Evolutionary conservation across 805 yeast genomes (phyloP).

Genomic region (Cyberlindnera sargentensis): DNA sequence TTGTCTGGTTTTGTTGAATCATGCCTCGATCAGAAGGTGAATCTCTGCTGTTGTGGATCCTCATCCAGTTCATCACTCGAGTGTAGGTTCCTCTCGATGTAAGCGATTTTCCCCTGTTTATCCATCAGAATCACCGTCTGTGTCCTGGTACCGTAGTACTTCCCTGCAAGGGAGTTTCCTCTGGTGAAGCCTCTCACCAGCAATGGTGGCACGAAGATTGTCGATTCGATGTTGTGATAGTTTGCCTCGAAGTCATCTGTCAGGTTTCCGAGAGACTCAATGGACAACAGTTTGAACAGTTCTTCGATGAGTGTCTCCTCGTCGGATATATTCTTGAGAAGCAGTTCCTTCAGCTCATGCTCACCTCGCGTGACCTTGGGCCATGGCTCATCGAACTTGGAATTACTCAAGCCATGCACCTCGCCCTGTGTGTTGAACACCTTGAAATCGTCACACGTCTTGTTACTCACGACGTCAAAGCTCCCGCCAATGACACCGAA

Average conservation of each 20-base stretch:
- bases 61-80: constrained; percentile 32
- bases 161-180: constrained; percentile 35
- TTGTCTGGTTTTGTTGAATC: neutral
- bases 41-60: constrained; percentile 18
- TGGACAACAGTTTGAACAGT: constrained; percentile 50
- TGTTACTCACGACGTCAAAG: constrained; percentile 24
- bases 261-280: constrained; percentile 28
- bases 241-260: constrained; percentile 26
- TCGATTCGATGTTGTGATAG: constrained; percentile 40
- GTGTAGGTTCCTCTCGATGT: constrained; percentile 57
- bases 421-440: constrained; percentile 18
- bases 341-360: constrained; percentile 31
- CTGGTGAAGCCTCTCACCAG: constrained; percentile 27
- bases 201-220: constrained; percentile 72
- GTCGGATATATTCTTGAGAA: constrained; percentile 18
- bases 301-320: constrained; percentile 39
- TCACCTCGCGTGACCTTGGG: constrained; percentile 57
- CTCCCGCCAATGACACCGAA: constrained; percentile 29
- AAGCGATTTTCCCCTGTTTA: constrained; percentile 42
- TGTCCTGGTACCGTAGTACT: constrained; percentile 79
- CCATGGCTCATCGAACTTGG: constrained; percentile 68
- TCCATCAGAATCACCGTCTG: constrained; percentile 69
- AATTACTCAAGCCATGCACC: constrained; percentile 61
- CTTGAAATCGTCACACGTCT: constrained; percentile 25
- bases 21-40: constrained; percentile 9